Conservation (phyloP, 441 rosid species). For the Hura crepitans region DNA sequence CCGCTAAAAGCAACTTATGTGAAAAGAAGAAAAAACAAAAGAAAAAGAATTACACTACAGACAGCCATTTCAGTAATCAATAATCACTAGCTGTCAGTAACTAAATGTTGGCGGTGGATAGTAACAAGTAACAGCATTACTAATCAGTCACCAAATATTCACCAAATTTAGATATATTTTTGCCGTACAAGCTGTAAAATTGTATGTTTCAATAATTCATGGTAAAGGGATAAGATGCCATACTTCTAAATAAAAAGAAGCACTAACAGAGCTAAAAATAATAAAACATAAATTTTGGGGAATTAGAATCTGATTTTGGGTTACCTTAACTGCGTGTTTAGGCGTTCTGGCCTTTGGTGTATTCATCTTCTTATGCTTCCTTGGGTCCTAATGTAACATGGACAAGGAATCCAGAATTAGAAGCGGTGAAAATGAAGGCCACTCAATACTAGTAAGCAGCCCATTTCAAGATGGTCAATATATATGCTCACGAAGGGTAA, state of each 20-base stretch:
- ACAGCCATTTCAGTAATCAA: not conserved
- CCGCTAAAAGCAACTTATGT: not conserved
- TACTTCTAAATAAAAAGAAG: not conserved
- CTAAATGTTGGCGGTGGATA: not conserved
- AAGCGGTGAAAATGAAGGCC: not conserved
- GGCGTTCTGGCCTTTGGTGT: conserved; percentile 53
- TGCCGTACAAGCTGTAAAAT: not conserved
- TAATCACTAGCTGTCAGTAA: not conserved
- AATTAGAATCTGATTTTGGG: not conserved
- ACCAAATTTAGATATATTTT: not conserved
- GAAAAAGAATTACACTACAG: not conserved
- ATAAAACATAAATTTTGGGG: not conserved
- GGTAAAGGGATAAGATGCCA: conserved; percentile 2
- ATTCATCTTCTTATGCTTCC: conserved; percentile 41
- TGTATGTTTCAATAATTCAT: not conserved
- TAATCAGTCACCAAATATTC: conserved; percentile 5
- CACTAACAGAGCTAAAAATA: not conserved
- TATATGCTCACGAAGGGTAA: not conserved
- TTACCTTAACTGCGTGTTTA: conserved; percentile 50
- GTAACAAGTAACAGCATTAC: not conserved
- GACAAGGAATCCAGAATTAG: conserved; percentile 19
- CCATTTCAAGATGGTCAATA: not conserved
- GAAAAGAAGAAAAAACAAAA: not conserved
- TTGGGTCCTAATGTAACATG: conserved; percentile 51
- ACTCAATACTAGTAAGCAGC: not conserved